Evolutionary conservation across 164 flowering plant genomes (phyloP).

Genomic region (Magnolia sinica): DNA sequence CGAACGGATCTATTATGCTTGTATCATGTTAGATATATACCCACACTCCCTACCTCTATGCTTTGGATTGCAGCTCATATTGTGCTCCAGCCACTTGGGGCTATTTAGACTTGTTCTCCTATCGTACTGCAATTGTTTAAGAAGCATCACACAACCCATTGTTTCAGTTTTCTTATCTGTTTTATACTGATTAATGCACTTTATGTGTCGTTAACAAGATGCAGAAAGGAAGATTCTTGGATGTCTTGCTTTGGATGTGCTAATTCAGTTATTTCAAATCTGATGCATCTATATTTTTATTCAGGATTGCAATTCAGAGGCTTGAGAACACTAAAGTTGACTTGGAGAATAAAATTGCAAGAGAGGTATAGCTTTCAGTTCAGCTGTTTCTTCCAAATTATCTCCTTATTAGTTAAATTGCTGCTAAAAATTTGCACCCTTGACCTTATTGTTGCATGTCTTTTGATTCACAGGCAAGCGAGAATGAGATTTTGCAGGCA

Average conservation of each 20-base stretch:
- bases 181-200: not conserved
- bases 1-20: no score
- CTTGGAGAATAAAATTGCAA: conserved; percentile 48
- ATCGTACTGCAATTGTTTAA: no score
- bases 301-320: conserved; percentile 58
- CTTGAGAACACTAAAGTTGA: conserved; percentile 58
- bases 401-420: not conserved
- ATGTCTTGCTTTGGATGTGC: not conserved
- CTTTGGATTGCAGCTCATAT: no score
- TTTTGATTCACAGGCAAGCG: conserved; percentile 42
- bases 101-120: no score
- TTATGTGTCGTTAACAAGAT: not conserved
- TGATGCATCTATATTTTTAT: not conserved
- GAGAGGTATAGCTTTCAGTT: conserved; percentile 49
- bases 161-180: no score
- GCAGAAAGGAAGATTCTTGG: not conserved
- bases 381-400: not conserved
- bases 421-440: not conserved
- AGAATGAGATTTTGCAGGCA: conserved; percentile 47
- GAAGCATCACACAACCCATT: no score
- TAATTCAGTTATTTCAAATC: not conserved
- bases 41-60: no score
- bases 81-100: no score
- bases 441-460: not conserved
- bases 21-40: no score